Evolutionary conservation across 768 basidiomycete genomes (phyloP), one percentile per base, ranked within the genome.

Genomic region (Termitomyces sp.): DNA sequence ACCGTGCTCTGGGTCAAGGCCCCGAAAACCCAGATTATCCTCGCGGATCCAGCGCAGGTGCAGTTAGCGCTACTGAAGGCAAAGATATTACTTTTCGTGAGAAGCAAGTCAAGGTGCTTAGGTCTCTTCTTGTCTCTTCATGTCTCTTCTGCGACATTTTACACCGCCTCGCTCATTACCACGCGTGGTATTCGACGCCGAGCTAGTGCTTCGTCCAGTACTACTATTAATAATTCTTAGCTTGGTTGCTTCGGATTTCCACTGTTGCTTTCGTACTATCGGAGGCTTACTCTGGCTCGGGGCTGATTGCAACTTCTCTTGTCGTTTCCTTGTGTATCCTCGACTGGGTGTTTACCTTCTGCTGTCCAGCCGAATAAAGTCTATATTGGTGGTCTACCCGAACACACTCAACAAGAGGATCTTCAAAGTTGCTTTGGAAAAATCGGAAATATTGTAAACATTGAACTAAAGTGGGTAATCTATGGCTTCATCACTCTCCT

Each of bases 101-200:
- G 78, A 89, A 87, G 81, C 86, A 86, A 78, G 79, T 85, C 81
- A 90, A 90, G 88, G 88, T 90, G 88, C 88, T 88, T 90, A 88
- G 83, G 81, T 87, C 80, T 80, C 74, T 76, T 81, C 73, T 65
- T 73, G 68, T 72, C 68, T 69, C 66, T 64, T 73, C 67, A 68
- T 67, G 68, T 62, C 62, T 63, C 60, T 63, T 60, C 60, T 60
- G 58, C 50, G 58, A 65, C 63, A 67, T 68, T 69, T 69, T 67
- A 70, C 65, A 66, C 65, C 66, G 67, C 67, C 50, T 64, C 61
- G 59, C 69, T 62, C 59, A 60, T 64, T 67, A 64, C 63, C 65
- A 63, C 55, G 53, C 53, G 64, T 63, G 63, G 62, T 66, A 65
- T 69, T 71, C 69, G 58, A 74, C 68, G 70, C 72, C 72, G 71